Percentiles rank a stretch among this genome's conserved stretches.
These are phyloP conservation scores for Lepiota venenata DNA, from an alignment of 768 basidiomycete species.

Conservation along the genomic window DNA sequence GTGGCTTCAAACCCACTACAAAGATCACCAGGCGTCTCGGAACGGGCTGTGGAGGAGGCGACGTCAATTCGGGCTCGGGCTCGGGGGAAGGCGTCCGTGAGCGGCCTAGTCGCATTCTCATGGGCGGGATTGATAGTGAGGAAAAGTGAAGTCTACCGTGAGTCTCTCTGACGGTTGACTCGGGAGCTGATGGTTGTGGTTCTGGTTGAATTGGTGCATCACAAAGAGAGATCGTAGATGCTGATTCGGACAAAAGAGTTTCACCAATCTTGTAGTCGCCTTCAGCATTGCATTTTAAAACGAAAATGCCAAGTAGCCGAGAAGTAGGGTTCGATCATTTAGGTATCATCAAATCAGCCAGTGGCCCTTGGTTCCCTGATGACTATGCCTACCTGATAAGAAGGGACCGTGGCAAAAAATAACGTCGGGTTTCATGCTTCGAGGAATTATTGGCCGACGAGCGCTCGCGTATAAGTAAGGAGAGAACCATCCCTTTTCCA, in stretches of 20 bases:
- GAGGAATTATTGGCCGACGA: constrained; percentile 56
- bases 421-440: constrained; percentile 62
- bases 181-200: constrained; percentile 18
- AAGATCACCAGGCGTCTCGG: constrained; percentile 58
- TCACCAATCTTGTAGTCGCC: constrained; percentile 63
- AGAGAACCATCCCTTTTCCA: constrained; percentile 68
- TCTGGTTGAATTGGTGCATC: constrained; percentile 17
- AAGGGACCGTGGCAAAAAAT: constrained; percentile 67
- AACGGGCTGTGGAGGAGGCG: constrained; percentile 35
- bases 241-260: constrained; percentile 54
- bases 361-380: not conserved
- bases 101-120: constrained; percentile 41
- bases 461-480: constrained; percentile 63
- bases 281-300: constrained; percentile 15
- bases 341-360: not conserved
- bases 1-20: constrained; percentile 58
- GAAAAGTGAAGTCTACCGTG: constrained; percentile 12
- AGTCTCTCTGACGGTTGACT: constrained; percentile 10
- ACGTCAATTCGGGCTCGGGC: constrained; percentile 35
- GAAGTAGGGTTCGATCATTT: not conserved
- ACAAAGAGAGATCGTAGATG: constrained; percentile 47
- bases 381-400: constrained; percentile 38
- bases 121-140: constrained; percentile 31
- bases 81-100: constrained; percentile 53
- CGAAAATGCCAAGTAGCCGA: too few relatives aligned